phyloP scores from a whole-genome alignment of 768 basidiomycete genomes.

The Podaxis sp. region DNA sequence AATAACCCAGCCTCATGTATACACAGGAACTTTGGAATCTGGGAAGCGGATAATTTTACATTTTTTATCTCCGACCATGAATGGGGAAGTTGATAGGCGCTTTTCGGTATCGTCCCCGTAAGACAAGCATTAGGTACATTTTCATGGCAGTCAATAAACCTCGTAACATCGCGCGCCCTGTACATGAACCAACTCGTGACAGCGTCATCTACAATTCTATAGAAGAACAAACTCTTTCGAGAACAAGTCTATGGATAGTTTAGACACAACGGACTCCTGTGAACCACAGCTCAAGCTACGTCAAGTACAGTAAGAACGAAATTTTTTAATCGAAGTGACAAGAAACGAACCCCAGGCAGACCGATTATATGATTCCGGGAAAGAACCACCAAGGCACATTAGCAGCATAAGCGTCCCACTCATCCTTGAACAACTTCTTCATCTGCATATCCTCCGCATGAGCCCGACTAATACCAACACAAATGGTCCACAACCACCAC shows the following conservation, averaged over 20 bases:
- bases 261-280: background rate
- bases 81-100: background rate
- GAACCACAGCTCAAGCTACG: too few species aligned
- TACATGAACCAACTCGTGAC: background rate
- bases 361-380: slow-evolving; percentile 26
- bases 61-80: background rate
- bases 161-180: background rate
- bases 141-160: background rate
- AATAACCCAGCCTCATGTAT: too few species aligned
- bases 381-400: slow-evolving; percentile 46
- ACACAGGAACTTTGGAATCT: too few species aligned
- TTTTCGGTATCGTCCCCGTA: background rate
- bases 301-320: background rate
- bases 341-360: background rate
- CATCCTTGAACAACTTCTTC: slow-evolving; percentile 35
- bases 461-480: slow-evolving; percentile 44
- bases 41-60: too few species aligned
- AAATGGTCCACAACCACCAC: slow-evolving; percentile 49
- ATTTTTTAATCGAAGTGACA: background rate
- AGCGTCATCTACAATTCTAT: background rate
- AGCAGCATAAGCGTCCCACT: slow-evolving; percentile 45
- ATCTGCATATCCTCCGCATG: slow-evolving; percentile 49
- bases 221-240: background rate
- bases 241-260: background rate
- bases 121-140: background rate